Base-by-base conservation (phyloP, 306 rosid species). In the Benincasa hispida region DNA sequence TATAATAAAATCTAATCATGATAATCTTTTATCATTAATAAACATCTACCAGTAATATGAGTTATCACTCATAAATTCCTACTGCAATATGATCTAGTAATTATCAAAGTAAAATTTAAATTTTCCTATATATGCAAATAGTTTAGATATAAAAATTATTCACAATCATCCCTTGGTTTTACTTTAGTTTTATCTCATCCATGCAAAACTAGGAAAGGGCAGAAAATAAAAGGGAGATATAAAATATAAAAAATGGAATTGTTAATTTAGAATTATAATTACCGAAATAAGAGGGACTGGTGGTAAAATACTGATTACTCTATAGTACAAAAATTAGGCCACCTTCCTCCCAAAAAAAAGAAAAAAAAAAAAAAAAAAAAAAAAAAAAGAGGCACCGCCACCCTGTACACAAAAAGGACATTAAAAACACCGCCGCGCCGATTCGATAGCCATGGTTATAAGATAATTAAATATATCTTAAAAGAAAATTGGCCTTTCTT, bases 251-350 rank as follows among this genome's bases (percentile, higher is more conserved):
- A 6, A 17, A 30, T 17, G 32, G 24, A 11, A 5, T 10, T n/a
- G 22, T 25, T 47, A 47, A 70, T 47, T 47, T 6, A 17, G 3
- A 70, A 47, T 47, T 47, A n/a, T 17, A 47, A 70, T 70, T 15
- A 70, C 25, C 19, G 39, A 45, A 30, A 25, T 0, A 22, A 2
- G 54, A 67, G 50, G 72, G 50, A 10, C 8, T 1, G 28, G n/a
- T 13, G 32, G 53, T 39, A 41, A 47, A 70, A 7, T 70, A 45
- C 37, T 47, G 8, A 45, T 45, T 22, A 9, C 41, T 70, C 58
- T 42, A 70, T 47, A 27, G 76, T 70, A 70, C 76, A 70, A 70
- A 68, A 70, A 70, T 70, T 70, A 70, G 25, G 39, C 58, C 39
- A 8, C 55, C 6, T 6, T 9, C 15, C 4, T 11, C 1, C 1